phyloP scores from a whole-genome alignment of 768 basidiomycete species.

The Tylopilus subfusipes region DNA sequence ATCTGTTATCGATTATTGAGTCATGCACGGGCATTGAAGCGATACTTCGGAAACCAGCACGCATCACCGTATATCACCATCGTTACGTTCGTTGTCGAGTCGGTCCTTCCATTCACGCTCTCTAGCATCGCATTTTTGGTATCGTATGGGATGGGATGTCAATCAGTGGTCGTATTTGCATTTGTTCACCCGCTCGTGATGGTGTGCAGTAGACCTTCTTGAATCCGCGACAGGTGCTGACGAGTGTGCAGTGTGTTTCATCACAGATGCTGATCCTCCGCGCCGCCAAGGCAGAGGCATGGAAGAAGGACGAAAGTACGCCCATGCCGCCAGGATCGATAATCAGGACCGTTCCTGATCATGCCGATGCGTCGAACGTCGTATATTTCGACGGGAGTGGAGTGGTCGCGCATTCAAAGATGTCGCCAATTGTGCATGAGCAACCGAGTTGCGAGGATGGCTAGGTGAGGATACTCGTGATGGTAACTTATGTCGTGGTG shows the following conservation, averaged over 20 bases:
- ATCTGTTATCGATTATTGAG: no score
- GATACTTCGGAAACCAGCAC: background rate
- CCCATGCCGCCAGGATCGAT: background rate
- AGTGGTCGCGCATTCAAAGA: background rate
- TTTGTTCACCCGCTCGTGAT: background rate
- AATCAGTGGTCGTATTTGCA: background rate
- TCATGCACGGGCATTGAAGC: background rate
- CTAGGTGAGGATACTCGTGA: background rate
- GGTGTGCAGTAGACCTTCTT: background rate
- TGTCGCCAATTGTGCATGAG: background rate
- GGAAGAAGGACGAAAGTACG: background rate
- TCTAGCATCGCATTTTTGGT: background rate
- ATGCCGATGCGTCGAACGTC: background rate
- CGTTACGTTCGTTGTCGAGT: background rate
- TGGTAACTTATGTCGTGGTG: no score
- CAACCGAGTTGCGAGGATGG: background rate
- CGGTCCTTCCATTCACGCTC: background rate
- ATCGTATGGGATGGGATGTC: background rate
- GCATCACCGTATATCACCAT: slow-evolving; percentile 1
- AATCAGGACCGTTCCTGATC: background rate
- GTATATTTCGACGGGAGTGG: background rate
- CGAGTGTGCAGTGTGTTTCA: background rate
- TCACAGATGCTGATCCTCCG: background rate
- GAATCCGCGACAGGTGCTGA: background rate
- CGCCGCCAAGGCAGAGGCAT: background rate